phyloP scores from a whole-genome alignment of 768 basidiomycete genomes.

The Lactarius vividus region DNA sequence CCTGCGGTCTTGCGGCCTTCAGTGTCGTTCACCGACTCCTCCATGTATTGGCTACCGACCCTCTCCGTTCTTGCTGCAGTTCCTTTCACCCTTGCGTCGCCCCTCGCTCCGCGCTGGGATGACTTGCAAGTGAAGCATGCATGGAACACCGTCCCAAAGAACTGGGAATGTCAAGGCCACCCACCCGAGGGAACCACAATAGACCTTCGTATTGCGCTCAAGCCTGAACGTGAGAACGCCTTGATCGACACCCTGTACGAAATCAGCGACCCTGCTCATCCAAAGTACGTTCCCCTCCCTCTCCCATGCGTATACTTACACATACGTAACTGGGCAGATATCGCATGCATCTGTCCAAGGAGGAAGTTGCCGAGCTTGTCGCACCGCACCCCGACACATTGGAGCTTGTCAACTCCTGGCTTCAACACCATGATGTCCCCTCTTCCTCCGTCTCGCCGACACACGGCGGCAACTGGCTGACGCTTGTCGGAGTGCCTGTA shows the following conservation, averaged over 20 bases:
- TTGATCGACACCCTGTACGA: slow-evolving; percentile 22
- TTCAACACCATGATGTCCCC: slow-evolving; percentile 48
- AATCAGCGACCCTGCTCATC: slow-evolving; percentile 23
- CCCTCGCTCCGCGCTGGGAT: slow-evolving; percentile 15
- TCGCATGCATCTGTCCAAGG: slow-evolving; percentile 57
- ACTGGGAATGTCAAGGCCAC: slow-evolving; percentile 14
- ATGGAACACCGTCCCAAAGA: slow-evolving; percentile 12
- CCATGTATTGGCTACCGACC: slow-evolving; percentile 10
- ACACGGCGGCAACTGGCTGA: slow-evolving; percentile 57
- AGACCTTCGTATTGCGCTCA: slow-evolving; percentile 25
- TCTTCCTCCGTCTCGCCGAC: slow-evolving; percentile 39
- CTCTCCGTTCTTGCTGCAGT: slow-evolving; percentile 10
- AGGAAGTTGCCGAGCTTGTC: slow-evolving; percentile 53
- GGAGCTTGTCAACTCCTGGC: slow-evolving; percentile 53
- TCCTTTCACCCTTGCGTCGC: slow-evolving; percentile 10
- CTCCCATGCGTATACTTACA: not conserved
- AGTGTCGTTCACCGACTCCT: not conserved
- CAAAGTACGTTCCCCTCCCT: slow-evolving; percentile 7
- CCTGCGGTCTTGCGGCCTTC: not conserved
- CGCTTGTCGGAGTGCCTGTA: slow-evolving; percentile 47
- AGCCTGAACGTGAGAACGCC: slow-evolving; percentile 20
- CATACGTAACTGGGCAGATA: slow-evolving; percentile 38
- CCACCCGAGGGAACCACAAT: slow-evolving; percentile 18
- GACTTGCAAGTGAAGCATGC: slow-evolving; percentile 24
- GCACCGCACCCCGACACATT: slow-evolving; percentile 53